Evolutionary conservation across 2,329 filamentous ascomycete genomes (phyloP).

Genomic region (Diaporthe sp.): DNA sequence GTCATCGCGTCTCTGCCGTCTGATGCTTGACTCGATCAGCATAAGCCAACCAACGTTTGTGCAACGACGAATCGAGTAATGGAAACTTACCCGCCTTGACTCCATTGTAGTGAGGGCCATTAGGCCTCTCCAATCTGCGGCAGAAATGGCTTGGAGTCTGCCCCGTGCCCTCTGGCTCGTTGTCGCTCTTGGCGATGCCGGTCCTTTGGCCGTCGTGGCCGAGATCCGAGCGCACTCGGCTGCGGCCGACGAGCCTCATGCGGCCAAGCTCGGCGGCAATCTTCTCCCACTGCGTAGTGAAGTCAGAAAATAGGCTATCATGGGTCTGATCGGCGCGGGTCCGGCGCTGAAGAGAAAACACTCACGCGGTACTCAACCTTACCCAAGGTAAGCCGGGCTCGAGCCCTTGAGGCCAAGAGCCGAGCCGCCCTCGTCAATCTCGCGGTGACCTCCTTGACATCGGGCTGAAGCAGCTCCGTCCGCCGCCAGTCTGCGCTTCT

Average conservation of each 20-base stretch:
- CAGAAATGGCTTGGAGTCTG: too few species aligned
- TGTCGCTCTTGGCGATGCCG: too few species aligned
- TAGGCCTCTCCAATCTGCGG: too few species aligned
- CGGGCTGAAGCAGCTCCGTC: neutral
- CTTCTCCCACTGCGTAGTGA: neutral
- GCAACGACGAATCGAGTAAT: neutral
- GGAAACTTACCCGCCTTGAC: neutral
- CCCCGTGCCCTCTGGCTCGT: too few species aligned
- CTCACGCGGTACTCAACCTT: neutral
- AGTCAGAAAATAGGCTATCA: fast-evolving
- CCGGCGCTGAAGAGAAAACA: too few species aligned
- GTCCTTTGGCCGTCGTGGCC: too few species aligned
- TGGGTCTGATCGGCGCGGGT: fast-evolving
- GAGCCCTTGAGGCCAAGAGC: fast-evolving
- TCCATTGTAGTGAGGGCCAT: neutral
- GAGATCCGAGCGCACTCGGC: fast-evolving
- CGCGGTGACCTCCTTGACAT: neutral
- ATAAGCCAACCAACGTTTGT: neutral
- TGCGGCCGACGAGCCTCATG: neutral
- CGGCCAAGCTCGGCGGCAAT: neutral
- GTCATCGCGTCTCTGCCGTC: neutral
- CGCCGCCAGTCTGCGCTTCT: neutral
- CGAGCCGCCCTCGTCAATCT: too few species aligned
- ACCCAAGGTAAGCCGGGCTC: neutral
- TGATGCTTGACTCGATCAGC: neutral